Conservation (phyloP, 2,329 filamentous ascomycete species). For the Trichophyton verrucosum region DNA sequence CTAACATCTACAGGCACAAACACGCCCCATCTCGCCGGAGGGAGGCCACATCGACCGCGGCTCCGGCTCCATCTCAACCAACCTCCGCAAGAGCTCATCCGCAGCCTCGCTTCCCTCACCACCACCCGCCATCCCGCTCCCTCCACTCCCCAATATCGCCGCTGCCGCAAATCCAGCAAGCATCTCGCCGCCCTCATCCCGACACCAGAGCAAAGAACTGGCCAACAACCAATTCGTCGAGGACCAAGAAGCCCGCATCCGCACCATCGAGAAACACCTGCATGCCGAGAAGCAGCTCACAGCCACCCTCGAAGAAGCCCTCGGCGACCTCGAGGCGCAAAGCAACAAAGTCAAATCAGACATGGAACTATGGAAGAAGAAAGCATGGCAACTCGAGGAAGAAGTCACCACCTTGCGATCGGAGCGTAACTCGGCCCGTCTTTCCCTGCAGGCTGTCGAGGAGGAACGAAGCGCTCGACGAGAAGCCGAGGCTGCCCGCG, state of each 20-base stretch:
- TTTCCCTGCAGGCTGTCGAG: constrained; percentile 77
- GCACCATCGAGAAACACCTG: constrained; percentile 92
- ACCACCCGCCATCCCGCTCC: constrained; percentile 88
- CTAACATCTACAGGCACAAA: constrained; percentile 22
- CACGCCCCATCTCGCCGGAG: constrained; percentile 27
- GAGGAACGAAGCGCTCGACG: constrained; percentile 89
- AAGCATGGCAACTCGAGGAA: constrained; percentile 64
- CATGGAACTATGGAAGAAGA: constrained; percentile 81
- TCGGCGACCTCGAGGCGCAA: constrained; percentile 84
- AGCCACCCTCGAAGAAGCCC: constrained; percentile 83
- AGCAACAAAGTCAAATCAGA: constrained; percentile 86
- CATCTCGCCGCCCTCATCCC: constrained; percentile 47
- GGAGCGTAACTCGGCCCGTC: constrained; percentile 46
- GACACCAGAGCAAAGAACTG: constrained; percentile 72
- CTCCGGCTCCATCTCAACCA: constrained; percentile 50
- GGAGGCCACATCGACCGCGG: constrained; percentile 36
- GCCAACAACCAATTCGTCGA: constrained; percentile 72
- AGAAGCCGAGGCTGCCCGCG: constrained; percentile 77
- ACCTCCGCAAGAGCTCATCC: constrained; percentile 72
- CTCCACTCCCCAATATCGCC: constrained; percentile 61
- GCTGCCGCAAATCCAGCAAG: constrained; percentile 41
- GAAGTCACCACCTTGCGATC: constrained; percentile 42
- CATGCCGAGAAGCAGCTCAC: constrained; percentile 94
- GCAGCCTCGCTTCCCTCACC: constrained; percentile 80
- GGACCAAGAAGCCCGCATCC: constrained; percentile 88